Conservation (phyloP, 305 asterid genomes). For the Ajuga reptans region DNA sequence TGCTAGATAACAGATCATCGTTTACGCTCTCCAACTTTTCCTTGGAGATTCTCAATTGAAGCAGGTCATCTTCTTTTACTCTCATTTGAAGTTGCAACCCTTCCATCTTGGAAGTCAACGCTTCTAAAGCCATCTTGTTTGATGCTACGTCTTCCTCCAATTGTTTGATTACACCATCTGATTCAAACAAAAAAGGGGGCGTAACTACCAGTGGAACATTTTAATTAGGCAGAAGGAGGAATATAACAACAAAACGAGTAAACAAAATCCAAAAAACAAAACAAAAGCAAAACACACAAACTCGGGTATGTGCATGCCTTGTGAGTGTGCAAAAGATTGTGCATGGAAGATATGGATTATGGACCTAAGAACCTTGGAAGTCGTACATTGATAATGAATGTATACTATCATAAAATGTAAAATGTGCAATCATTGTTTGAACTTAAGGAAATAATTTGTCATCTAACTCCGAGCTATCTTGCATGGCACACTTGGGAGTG, state of each 20-base stretch:
- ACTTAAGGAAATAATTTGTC: conserved; percentile 8
- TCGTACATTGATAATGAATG: background rate
- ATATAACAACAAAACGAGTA: background rate
- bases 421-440: background rate
- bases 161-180: conserved; percentile 53
- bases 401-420: conserved; percentile 8
- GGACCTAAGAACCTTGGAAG: conserved; percentile 12
- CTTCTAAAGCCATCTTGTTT: conserved; percentile 42
- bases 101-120: conserved; percentile 58
- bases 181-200: conserved; percentile 6
- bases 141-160: conserved; percentile 55
- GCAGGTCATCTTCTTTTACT: conserved; percentile 55
- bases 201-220: background rate
- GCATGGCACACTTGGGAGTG: background rate
- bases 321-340: background rate
- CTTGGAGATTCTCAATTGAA: conserved; percentile 39
- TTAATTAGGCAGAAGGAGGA: background rate
- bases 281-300: background rate
- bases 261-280: background rate
- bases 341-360: conserved; percentile 13
- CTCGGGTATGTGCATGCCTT: conserved; percentile 5
- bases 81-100: conserved; percentile 52
- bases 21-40: conserved; percentile 55
- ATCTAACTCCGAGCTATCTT: conserved; percentile 10
- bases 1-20: conserved; percentile 47